Base-by-base conservation (phyloP, 306 rosid genomes). In the Hippophae tibetana region DNA sequence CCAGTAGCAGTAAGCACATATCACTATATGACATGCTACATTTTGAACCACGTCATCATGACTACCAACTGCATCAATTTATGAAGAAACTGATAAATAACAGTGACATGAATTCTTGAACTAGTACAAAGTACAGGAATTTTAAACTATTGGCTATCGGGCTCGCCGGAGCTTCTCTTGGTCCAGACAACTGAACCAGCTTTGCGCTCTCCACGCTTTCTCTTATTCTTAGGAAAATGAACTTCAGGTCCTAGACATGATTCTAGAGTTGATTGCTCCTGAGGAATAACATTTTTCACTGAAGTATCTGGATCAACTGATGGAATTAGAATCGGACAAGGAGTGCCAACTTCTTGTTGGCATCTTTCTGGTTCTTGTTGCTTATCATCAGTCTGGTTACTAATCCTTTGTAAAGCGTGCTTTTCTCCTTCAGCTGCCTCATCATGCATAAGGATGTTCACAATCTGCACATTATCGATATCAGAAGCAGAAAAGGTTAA, bases 161-260 rank as follows among this genome's bases (percentile, higher is more conserved):
- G 79, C 59, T 85, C 87, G 10, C 86, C 77, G 1, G 90, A 74
- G 71, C 84, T 75, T 72, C 76, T 76, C 89, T 70, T 83, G 82
- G 63, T 87, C 96, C 97, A 90, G 40, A 79, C 77, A 69, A 61
- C 87, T 0, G 89, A 82, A 56, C 92, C 89, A 2, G 97, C 89
- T 79, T 76, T 87, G 46, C 96, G 83, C 65, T 87, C 97, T 68
- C 92, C 96, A 18, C 95, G 76, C 74, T 83, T 87, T 72, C 95
- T 77, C 72, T 90, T 90, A 65, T 60, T 73, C 67, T 62, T 74
- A 9, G 85, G 84, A 60, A 87, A 52, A 57, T 76, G 72, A 23
- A 73, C 87, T 62, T 90, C 89, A n/a, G 69, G 58, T 26, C 74
- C 74, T 42, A 82, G 61, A 53, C 84, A 77, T 26, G 84, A 64